Base-by-base conservation (phyloP, 768 basidiomycete genomes). In the Collybia mongolica region DNA sequence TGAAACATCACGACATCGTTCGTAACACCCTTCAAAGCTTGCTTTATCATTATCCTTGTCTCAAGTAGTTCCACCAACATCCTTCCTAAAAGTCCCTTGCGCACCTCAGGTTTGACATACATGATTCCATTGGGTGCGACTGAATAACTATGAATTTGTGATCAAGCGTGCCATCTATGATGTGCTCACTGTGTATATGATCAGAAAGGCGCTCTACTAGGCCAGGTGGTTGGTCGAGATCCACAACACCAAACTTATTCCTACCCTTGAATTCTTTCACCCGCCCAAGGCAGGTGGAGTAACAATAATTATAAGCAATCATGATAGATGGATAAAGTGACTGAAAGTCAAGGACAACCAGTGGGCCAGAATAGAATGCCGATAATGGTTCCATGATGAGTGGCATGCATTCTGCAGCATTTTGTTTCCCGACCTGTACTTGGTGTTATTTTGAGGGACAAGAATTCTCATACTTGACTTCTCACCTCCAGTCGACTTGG, bases 281-380 rank as follows among this genome's bases (percentile, higher is more conserved):
- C 11, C 95, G 83, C 8, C 97, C 97, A 24, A 99, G 76, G 65
- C 95, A 98, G 2, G 97, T 99, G 22, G 95, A 98, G 64, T 93
- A 95, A 61, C 91, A 93, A 65, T 93, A 93, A 65, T 98, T 98
- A 71, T 99, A 95, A 5, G 94, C 96, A 58, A 98, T 96, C 96
- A 98, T 98, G 52, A 98, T 75, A 0, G 94, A 97, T 0, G 97
- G 97, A 65, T 99, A 99, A 20, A 99, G 77, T 2, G 90, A 93
- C 60, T 97, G 93, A 65, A 98, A 99, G 65, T 99, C 97, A 48
- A 99, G 75, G 0, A 99, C 95, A 29, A 98, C 72, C 11, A 99
- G 75, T 3, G 97, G 97, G 57, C 89, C 89, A 37, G 84, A 89
- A 67, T 98, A 99, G 61, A 93, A 96, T 2, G 89, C 90, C 0